Evolutionary conservation across 1,284 basidiomycete species (phyloP).

Genomic region (Rhodotorula sp.): DNA sequence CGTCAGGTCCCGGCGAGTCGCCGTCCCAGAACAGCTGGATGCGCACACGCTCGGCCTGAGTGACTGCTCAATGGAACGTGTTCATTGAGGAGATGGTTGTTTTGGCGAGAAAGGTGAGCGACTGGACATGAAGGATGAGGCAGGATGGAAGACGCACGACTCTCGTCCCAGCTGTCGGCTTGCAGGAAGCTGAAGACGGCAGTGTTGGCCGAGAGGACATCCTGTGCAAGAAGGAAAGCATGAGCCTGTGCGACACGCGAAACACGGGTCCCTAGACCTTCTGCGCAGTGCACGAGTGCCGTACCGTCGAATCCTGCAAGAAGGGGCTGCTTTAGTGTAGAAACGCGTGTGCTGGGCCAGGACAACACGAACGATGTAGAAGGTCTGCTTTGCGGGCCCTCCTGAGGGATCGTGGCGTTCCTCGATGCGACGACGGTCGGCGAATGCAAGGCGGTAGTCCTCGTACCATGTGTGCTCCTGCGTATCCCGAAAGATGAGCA

Average conservation of each 20-base stretch:
- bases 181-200: constrained; percentile 34
- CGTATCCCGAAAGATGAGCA: background rate
- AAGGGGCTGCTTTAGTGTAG: no score
- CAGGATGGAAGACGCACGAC: constrained; percentile 4
- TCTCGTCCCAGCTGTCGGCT: constrained; percentile 40
- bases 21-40: constrained; percentile 25
- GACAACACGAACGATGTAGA: constrained; percentile 41
- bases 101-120: no score
- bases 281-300: no score
- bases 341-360: no score
- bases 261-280: no score
- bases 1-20: background rate
- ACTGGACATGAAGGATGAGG: background rate
- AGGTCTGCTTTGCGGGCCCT: constrained; percentile 35
- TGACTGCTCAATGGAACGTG: background rate
- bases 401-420: constrained; percentile 25
- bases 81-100: no score
- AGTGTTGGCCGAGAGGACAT: constrained; percentile 15
- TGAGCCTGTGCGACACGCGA: background rate
- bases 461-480: constrained; percentile 43
- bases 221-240: constrained; percentile 12
- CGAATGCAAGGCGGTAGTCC: constrained; percentile 27
- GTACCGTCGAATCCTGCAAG: background rate
- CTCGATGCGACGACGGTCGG: constrained; percentile 28
- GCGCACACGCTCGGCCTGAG: constrained; percentile 8